A percentile compares a stretch with the other conserved stretches of the same genome.
These are phyloP conservation scores for Penicillium steckii DNA, from an alignment of 495 filamentous ascomycete genomes.

Conservation along the genomic window DNA sequence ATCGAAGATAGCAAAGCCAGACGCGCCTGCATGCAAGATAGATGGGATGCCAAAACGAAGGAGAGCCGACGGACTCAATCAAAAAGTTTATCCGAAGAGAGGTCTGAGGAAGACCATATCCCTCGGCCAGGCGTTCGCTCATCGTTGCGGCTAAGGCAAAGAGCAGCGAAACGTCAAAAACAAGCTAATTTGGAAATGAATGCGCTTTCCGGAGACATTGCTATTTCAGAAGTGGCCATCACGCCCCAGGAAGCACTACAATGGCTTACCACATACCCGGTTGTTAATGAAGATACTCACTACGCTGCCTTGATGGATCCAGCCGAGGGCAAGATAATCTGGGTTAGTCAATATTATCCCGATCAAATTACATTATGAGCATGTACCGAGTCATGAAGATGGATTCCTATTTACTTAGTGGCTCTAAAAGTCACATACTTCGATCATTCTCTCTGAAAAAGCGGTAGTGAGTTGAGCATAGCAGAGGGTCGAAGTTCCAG, in stretches of 20 bases:
- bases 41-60: slow-evolving; percentile 34
- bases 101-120: background rate
- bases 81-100: background rate
- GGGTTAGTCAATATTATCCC: slow-evolving; percentile 33
- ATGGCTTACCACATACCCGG: slow-evolving; percentile 49
- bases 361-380: too few relatives aligned
- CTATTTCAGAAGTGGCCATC: slow-evolving; percentile 19
- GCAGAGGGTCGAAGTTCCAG: too few relatives aligned
- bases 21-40: slow-evolving; percentile 34
- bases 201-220: background rate
- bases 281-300: slow-evolving; percentile 53
- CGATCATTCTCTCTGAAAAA: too few relatives aligned
- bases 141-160: slow-evolving; percentile 10
- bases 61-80: background rate
- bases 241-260: slow-evolving; percentile 29
- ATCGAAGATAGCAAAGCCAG: slow-evolving; percentile 43
- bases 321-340: slow-evolving; percentile 38
- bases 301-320: slow-evolving; percentile 54
- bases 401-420: too few relatives aligned
- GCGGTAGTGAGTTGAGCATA: too few relatives aligned
- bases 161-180: slow-evolving; percentile 2
- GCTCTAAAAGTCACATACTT: too few relatives aligned
- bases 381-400: too few relatives aligned
- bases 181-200: background rate
- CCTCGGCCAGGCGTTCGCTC: background rate